Conservation (phyloP, 345 rosid genomes). For the Pelargonium nanum region DNA sequence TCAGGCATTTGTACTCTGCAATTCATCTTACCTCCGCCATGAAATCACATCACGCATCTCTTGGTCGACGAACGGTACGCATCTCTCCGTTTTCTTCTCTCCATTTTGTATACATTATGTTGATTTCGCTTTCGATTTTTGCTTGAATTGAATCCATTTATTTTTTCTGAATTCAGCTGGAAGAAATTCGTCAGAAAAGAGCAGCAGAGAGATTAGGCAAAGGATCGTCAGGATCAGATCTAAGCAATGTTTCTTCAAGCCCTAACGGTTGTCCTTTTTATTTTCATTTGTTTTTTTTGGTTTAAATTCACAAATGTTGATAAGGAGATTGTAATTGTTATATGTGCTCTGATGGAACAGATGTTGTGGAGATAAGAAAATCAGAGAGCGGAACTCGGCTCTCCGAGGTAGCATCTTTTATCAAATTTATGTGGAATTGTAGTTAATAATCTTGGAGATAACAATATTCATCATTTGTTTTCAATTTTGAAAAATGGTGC, state of each 20-base stretch:
- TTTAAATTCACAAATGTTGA: not conserved
- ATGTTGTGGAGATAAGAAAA: conserved; percentile 47
- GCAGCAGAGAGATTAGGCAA: conserved; percentile 82
- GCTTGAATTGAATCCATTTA: not conserved
- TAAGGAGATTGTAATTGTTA: not conserved
- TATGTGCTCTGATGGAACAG: conserved; percentile 19
- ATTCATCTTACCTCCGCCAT: conserved; percentile 17
- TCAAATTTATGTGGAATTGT: not conserved
- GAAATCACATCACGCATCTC: conserved; percentile 76
- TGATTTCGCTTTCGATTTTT: not conserved
- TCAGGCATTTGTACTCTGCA: not conserved
- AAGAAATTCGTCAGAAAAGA: conserved; percentile 91
- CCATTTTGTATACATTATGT: not conserved
- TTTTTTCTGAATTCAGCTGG: conserved; percentile 38
- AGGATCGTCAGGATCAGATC: conserved; percentile 77
- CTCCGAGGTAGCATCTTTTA: conserved; percentile 44
- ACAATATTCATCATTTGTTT: not conserved
- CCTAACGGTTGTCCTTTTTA: conserved; percentile 39
- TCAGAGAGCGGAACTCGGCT: conserved; percentile 76
- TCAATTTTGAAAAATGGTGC: conserved; percentile 15
- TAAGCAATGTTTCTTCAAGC: conserved; percentile 28
- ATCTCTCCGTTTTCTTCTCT: not conserved
- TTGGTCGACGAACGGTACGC: conserved; percentile 88
- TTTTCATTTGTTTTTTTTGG: conserved; percentile 1
- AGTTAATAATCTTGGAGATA: not conserved